A percentile compares a stretch with the other conserved stretches of the same genome.
Conservation (phyloP, 106 monocot genomes). For the Allium cepa region DNA sequence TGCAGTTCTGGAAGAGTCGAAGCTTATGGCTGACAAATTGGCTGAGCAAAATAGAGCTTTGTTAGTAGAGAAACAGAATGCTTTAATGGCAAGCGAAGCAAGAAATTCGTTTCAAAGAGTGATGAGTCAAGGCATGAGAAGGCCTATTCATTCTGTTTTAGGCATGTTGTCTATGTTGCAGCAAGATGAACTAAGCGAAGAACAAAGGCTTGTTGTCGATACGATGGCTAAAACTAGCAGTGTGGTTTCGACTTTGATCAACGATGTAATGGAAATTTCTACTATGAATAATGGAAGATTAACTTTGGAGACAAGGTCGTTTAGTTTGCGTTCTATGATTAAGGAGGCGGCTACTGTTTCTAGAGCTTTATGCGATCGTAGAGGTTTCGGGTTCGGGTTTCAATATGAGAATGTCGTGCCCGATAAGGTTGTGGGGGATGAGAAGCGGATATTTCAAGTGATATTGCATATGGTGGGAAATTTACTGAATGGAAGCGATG, state of each 20-base stretch:
- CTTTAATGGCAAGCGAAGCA: conserved; percentile 54
- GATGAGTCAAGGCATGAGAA: conserved; percentile 65
- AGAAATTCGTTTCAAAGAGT: conserved; percentile 48
- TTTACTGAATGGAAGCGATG: conserved; percentile 26
- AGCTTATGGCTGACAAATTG: conserved; percentile 55
- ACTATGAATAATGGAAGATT: conserved; percentile 19
- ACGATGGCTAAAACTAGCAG: conserved; percentile 31
- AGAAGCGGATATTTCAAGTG: conserved; percentile 60
- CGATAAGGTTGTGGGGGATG: conserved; percentile 46
- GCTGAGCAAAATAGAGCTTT: conserved; percentile 47
- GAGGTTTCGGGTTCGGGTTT: conserved; percentile 39
- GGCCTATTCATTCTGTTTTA: conserved; percentile 49
- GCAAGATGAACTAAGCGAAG: conserved; percentile 34
- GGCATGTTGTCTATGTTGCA: conserved; percentile 57
- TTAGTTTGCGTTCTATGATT: conserved; percentile 39
- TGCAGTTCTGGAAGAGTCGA: conserved; percentile 61
- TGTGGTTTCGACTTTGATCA: conserved; percentile 46
- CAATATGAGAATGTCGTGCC: conserved; percentile 33
- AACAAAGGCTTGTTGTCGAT: conserved; percentile 40
- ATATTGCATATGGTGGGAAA: conserved; percentile 48
- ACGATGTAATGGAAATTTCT: conserved; percentile 47
- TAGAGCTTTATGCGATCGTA: conserved; percentile 46
- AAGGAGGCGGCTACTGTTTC: conserved; percentile 40
- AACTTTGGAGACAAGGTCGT: conserved; percentile 32
- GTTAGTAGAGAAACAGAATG: conserved; percentile 36